Evolutionary conservation across 331 rosid species (phyloP).

Genomic region (Malus hybrid): DNA sequence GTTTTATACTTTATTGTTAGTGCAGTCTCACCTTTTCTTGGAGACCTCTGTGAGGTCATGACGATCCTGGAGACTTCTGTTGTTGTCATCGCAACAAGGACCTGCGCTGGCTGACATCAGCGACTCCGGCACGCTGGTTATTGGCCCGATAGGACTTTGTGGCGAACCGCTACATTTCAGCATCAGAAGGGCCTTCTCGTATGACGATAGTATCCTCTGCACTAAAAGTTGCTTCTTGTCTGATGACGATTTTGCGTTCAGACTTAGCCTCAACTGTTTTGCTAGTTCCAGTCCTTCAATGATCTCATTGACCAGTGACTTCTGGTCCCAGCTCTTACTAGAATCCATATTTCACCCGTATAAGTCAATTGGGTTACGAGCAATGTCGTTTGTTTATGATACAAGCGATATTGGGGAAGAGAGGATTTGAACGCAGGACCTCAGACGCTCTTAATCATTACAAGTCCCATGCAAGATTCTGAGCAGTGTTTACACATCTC

Average conservation of each 20-base stretch:
- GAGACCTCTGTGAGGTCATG: constrained; percentile 34
- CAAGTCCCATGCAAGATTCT: too few species aligned
- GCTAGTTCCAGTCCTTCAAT: constrained; percentile 63
- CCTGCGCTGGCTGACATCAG: constrained; percentile 48
- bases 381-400: background rate
- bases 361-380: background rate
- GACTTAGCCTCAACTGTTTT: constrained; percentile 41
- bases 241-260: constrained; percentile 25
- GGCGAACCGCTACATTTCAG: constrained; percentile 37
- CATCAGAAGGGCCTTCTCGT: constrained; percentile 56
- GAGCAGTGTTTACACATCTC: background rate
- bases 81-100: constrained; percentile 47
- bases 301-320: constrained; percentile 48
- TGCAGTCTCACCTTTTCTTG: constrained; percentile 58
- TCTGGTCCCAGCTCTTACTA: constrained; percentile 46
- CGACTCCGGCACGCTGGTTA: constrained; percentile 32
- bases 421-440: too few species aligned
- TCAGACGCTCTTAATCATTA: too few species aligned
- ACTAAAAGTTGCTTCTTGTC: constrained; percentile 33
- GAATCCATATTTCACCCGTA: constrained; percentile 40
- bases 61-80: constrained; percentile 28
- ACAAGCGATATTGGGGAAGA: too few species aligned
- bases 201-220: constrained; percentile 52
- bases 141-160: constrained; percentile 6
- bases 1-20: background rate